Evolutionary conservation across 768 basidiomycete species (phyloP), one percentile per base, ranked within the genome.

Genomic region (Chalciporus sphaerocephalus): DNA sequence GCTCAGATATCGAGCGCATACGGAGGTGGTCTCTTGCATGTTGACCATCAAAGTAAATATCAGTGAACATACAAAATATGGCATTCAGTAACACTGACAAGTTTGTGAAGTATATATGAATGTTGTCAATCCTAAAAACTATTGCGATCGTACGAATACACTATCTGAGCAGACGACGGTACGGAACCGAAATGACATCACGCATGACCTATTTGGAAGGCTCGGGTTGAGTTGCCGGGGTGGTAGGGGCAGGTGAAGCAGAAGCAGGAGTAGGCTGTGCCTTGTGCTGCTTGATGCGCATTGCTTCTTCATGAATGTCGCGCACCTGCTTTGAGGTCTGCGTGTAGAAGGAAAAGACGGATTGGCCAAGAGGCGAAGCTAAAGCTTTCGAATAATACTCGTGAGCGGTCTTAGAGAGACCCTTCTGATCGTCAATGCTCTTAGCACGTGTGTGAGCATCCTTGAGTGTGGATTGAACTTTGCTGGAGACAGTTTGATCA

Each of bases 301-400:
- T 72, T 2, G 94, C 94, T 67, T 97, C 94, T 59, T 93, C 90
- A 60, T 96, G 93, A 38, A 97, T 93, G 60, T 97, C 93, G 16
- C 77, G 58, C 21, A 91, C 83, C 66, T 94, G 89, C 71, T 96
- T 97, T 16, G 83, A 75, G 7, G 92, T 94, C 35, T 69, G 68
- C 12, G 94, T 95, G 73, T 96, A 97, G 73, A 96, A 97, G 1
- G 68, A 57, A 22, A 71, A 67, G 47, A 96, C 88, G 57, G 79
- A 83, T 69, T 83, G 78, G 10, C 92, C 93, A 18, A 84, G 65
- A 1, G 87, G 78, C 30, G 88, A 90, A n/a, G 75, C 41, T 17
- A 95, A 69, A 11, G 88, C 90, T 57, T 77, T 81, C 18, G 70
- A 52, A 64, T 95, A 96, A 58, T 92, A 93, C 86, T 88, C 90